A percentile compares a stretch with the other conserved stretches of the same genome.
Conservation (phyloP, 75 land plant species). For the Isoetes taiwanensis region DNA sequence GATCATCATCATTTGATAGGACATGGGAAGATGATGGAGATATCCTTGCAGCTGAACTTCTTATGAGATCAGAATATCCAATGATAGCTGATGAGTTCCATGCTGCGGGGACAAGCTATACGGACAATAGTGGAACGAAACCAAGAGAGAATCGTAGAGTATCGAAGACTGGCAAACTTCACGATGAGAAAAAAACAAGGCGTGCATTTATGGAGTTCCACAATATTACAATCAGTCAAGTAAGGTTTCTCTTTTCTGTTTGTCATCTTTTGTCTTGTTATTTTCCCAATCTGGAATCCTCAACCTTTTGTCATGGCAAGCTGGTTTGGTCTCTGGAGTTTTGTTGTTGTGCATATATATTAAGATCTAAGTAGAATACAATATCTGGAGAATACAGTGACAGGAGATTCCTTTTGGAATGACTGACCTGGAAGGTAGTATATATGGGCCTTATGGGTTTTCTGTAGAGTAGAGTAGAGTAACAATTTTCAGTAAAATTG, state of each 20-base stretch:
- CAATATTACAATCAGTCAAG: slow-evolving; percentile 95
- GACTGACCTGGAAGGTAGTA: no score
- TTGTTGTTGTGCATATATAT: no score
- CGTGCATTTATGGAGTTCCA: slow-evolving; percentile 67
- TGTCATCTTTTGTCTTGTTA: not conserved
- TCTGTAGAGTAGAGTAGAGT: no score
- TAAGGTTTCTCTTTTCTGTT: slow-evolving; percentile 6
- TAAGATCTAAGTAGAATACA: no score
- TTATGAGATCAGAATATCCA: slow-evolving; percentile 30
- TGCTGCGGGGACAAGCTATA: slow-evolving; percentile 22
- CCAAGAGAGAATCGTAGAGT: slow-evolving; percentile 40
- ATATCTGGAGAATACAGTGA: no score
- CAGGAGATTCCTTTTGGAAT: no score
- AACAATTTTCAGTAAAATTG: no score
- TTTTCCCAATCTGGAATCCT: not conserved
- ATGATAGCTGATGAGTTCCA: slow-evolving; percentile 34
- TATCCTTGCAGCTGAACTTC: slow-evolving; percentile 33
- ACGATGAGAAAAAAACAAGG: slow-evolving; percentile 62
- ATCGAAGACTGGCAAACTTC: slow-evolving; percentile 39
- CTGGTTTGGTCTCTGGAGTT: no score
- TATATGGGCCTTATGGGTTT: no score
- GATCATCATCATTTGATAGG: slow-evolving; percentile 63
- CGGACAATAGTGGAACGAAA: not conserved
- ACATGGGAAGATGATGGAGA: slow-evolving; percentile 53
- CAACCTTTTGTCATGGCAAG: not conserved